Base-by-base conservation (phyloP, 2,329 filamentous ascomycete species). In the Colletotrichum lini region DNA sequence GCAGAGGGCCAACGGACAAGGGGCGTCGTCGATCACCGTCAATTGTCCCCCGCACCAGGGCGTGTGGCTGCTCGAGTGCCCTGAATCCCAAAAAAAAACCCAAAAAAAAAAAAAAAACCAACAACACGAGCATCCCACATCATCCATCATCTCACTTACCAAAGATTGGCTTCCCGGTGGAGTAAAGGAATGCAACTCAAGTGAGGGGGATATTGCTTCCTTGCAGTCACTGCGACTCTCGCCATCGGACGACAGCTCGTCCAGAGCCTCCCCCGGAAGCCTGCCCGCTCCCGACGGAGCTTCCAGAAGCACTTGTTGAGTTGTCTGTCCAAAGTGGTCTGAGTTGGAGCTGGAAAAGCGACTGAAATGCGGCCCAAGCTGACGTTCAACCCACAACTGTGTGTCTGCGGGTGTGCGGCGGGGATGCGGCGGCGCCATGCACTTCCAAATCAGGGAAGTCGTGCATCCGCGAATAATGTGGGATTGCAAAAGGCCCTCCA, bases 401-500 rank as follows among this genome's bases (percentile, higher is more conserved):
- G n/a, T 13, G 26, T 47, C 54, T 15, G 30, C n/a, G 38, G 40
- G 30, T 13, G 23, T 52, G 12, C 13, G 7, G 15, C 23, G 23
- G 56, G 50, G 16, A 23, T 38, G 44, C 64, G 49, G 54, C 50
- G 40, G 47, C 45, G 67, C 63, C 10, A 18, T 23, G 42, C 23
- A 50, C 45, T 49, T 53, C 53, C 62, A 62, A 49, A 50, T 67
- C 57, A 62, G 57, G 68, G 68, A 58, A 61, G 58, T 62, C 44
- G 45, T 61, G 52, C 49, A 47, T 62, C 57, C 26, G 35, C 63
- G 52, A 56, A 50, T 35, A 40, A n/a, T 56, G 57, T 57, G 56
- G 68, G 67, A 67, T 70, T 52, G 64, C n/a, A 67, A 67, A 70
- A 57, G 64, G 38, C n/a, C 57, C 57, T 50, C 38, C 6, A n/a